These are phyloP conservation scores for Hydnomerulius pinastri DNA, from an alignment of 768 basidiomycete species.

Conservation along the genomic window DNA sequence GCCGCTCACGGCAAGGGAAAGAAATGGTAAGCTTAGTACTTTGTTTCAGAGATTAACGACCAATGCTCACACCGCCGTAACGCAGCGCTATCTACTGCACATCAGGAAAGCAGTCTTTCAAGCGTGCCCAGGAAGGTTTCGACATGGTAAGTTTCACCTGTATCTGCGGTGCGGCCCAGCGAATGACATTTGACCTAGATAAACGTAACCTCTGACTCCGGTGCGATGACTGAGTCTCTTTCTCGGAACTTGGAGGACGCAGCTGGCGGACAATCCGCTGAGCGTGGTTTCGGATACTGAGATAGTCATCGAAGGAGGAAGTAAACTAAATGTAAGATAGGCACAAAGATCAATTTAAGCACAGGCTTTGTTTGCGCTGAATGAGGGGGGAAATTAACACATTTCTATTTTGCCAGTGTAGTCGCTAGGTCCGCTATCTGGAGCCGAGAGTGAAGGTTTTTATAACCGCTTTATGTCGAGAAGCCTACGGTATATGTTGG, in stretches of 20 bases:
- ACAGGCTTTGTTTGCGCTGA: not conserved
- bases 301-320: not conserved
- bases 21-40: constrained; percentile 54
- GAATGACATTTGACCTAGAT: constrained; percentile 37
- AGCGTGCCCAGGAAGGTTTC: constrained; percentile 50
- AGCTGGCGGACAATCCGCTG: constrained; percentile 11
- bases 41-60: not conserved
- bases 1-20: constrained; percentile 55
- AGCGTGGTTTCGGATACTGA: constrained; percentile 15
- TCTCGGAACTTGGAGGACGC: constrained; percentile 23
- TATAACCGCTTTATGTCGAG: not conserved
- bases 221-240: constrained; percentile 43
- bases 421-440: too few species aligned
- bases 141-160: constrained; percentile 44
- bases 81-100: constrained; percentile 51
- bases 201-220: constrained; percentile 47
- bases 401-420: not conserved
- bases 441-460: not conserved
- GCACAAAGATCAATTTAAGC: not conserved
- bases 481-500: not conserved
- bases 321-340: constrained; percentile 1
- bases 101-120: constrained; percentile 44
- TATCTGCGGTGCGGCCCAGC: not conserved
- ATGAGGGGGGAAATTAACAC: not conserved
- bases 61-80: not conserved